phyloP scores from a whole-genome alignment of 805 yeast genomes.

The Pichia nanzhaoensis region DNA sequence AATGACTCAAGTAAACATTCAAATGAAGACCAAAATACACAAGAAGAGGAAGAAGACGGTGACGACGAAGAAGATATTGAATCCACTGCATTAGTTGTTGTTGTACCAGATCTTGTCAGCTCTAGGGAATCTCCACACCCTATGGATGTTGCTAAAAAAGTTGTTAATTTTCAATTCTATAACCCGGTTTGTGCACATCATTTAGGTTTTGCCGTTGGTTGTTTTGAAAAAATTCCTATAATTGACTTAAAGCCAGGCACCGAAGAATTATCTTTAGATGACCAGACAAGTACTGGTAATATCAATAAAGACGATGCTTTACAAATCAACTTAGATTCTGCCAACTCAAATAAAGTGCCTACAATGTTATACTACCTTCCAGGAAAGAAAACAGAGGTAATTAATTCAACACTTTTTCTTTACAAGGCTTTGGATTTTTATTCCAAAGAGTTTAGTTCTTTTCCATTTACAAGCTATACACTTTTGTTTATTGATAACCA shows the following conservation, averaged over 20 bases:
- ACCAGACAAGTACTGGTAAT: conserved; percentile 23
- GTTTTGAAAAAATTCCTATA: conserved; percentile 62
- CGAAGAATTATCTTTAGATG: conserved; percentile 21
- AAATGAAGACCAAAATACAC: conserved; percentile 24
- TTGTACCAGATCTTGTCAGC: conserved; percentile 64
- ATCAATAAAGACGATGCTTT: conserved; percentile 22
- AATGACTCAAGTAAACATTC: background rate
- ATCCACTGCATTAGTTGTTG: conserved; percentile 48
- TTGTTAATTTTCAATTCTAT: conserved; percentile 68
- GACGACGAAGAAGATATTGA: conserved; percentile 41
- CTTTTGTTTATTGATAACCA: conserved; percentile 64
- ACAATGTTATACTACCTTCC: conserved; percentile 60
- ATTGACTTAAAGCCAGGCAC: conserved; percentile 35
- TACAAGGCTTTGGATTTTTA: conserved; percentile 76
- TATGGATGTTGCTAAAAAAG: conserved; percentile 64
- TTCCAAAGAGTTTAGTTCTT: conserved; percentile 86
- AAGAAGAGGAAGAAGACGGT: conserved; percentile 27
- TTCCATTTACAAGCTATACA: conserved; percentile 79
- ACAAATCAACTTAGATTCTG: conserved; percentile 11
- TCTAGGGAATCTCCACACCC: conserved; percentile 71
- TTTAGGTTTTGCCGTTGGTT: conserved; percentile 90
- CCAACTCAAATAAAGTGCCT: conserved; percentile 36
- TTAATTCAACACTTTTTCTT: conserved; percentile 70
- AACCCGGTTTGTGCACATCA: conserved; percentile 92
- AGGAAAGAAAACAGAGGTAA: conserved; percentile 46